Evolutionary conservation across 1,139 yeast species (phyloP).

Genomic region (Yamadazyma triangularis): DNA sequence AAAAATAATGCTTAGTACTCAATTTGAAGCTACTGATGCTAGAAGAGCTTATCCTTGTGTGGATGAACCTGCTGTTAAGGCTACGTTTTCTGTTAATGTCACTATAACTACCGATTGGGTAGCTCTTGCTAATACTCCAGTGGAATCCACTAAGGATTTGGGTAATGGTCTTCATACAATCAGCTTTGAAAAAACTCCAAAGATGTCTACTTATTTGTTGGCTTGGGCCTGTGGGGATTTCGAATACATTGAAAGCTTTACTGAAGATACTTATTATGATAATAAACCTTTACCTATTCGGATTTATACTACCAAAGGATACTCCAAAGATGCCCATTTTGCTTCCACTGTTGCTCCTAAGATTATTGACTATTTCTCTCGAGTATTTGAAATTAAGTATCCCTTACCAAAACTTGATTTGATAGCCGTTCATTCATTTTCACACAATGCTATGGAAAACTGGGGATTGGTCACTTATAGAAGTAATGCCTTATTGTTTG

Average conservation of each 20-base stretch:
- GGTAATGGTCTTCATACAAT: constrained; percentile 17
- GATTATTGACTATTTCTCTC: constrained; percentile 62
- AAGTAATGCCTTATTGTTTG: constrained; percentile 67
- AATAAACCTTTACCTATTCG: constrained; percentile 67
- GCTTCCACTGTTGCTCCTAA: constrained; percentile 66
- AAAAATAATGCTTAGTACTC: constrained; percentile 71
- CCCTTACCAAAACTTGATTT: constrained; percentile 73
- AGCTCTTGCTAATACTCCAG: constrained; percentile 74
- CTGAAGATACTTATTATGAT: constrained; percentile 22
- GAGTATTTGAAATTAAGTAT: constrained; percentile 60
- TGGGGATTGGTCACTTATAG: constrained; percentile 86
- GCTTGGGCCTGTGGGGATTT: constrained; percentile 80
- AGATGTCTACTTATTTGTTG: constrained; percentile 70
- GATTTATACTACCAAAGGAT: constrained; percentile 70
- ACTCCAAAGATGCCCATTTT: constrained; percentile 54
- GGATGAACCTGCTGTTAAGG: constrained; percentile 76
- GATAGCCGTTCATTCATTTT: constrained; percentile 72
- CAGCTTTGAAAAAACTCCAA: constrained; percentile 50
- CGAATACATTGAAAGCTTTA: constrained; percentile 59
- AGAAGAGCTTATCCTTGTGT: constrained; percentile 82
- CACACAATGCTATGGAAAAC: constrained; percentile 88
- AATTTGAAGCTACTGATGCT: constrained; percentile 83
- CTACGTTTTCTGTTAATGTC: constrained; percentile 63
- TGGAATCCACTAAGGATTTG: constrained; percentile 11
- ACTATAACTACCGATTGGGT: constrained; percentile 54